Conservation (phyloP, 208 protist genomes). For the Kentomonas sorsogonicus region DNA sequence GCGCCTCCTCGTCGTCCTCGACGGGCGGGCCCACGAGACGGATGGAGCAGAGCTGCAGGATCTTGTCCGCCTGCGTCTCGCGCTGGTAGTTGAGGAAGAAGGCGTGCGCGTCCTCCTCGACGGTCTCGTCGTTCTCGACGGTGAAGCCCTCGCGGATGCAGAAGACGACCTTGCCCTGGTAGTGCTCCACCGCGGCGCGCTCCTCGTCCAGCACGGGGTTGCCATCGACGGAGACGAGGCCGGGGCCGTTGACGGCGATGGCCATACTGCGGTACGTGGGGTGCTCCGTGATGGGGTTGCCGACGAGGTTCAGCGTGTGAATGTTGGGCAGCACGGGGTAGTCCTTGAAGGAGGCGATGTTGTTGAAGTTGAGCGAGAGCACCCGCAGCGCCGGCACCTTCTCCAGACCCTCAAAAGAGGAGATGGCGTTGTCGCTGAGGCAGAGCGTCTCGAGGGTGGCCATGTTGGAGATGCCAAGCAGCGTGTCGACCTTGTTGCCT, state of each 20-base stretch:
- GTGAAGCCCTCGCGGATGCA: conserved; percentile 89
- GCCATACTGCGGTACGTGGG: conserved; percentile 89
- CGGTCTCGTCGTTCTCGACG: conserved; percentile 80
- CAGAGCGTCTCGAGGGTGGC: conserved; percentile 83
- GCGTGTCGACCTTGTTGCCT: conserved; percentile 87
- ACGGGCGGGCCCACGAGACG: conserved; percentile 41
- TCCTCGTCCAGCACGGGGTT: conserved; percentile 83
- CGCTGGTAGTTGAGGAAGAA: conserved; percentile 88
- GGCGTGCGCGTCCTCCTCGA: conserved; percentile 68
- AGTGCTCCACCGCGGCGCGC: conserved; percentile 77
- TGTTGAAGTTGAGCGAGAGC: conserved; percentile 92
- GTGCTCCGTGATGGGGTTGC: conserved; percentile 84
- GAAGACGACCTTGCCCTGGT: conserved; percentile 85
- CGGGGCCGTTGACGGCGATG: conserved; percentile 74
- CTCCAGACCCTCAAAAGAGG: conserved; percentile 84
- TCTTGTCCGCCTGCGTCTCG: conserved; percentile 52
- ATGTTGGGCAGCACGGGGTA: conserved; percentile 82
- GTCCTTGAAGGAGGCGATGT: conserved; percentile 82
- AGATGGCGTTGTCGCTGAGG: conserved; percentile 89
- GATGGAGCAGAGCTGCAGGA: conserved; percentile 83
- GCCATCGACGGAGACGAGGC: conserved; percentile 85
- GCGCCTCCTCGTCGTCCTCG: conserved; percentile 48
- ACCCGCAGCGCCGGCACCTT: conserved; percentile 85
- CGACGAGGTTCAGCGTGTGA: conserved; percentile 89
- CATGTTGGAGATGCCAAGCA: conserved; percentile 78